phyloP scores from a whole-genome alignment of 1,284 basidiomycete species.

The Ganoderma leucocontextum region DNA sequence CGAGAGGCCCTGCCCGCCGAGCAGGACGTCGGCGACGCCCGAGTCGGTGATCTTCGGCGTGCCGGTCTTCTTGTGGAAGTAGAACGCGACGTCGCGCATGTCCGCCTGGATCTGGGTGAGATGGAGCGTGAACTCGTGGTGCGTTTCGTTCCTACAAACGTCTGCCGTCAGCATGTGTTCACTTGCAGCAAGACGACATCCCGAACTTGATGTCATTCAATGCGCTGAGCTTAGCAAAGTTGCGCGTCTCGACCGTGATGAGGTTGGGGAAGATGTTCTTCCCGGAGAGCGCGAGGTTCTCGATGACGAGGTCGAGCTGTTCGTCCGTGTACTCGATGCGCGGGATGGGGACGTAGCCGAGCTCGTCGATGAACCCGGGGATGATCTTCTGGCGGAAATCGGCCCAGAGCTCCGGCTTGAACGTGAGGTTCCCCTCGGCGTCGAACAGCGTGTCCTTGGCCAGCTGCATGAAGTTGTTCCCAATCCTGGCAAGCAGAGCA shows the following conservation, averaged over 20 bases:
- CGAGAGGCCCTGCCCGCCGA: slow-evolving; percentile 83
- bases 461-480: slow-evolving; percentile 84
- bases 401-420: slow-evolving; percentile 91
- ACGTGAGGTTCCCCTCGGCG: slow-evolving; percentile 80
- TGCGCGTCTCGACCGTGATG: slow-evolving; percentile 83
- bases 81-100: slow-evolving; percentile 92
- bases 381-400: slow-evolving; percentile 87
- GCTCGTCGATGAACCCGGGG: slow-evolving; percentile 79
- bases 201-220: slow-evolving; percentile 58
- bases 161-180: slow-evolving; percentile 33
- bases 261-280: slow-evolving; percentile 86
- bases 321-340: slow-evolving; percentile 93
- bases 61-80: slow-evolving; percentile 81
- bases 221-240: slow-evolving; percentile 84
- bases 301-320: slow-evolving; percentile 87
- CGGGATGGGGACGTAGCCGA: slow-evolving; percentile 92
- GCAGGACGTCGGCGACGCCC: slow-evolving; percentile 89
- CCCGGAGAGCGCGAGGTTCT: slow-evolving; percentile 91
- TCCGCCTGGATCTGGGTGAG: slow-evolving; percentile 92
- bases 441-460: slow-evolving; percentile 73
- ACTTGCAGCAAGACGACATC: not conserved
- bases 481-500: slow-evolving; percentile 72
- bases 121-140: slow-evolving; percentile 77
- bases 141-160: slow-evolving; percentile 55
- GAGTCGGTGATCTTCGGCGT: slow-evolving; percentile 86